Conservation (phyloP, 768 basidiomycete genomes). For the Boletus speciosus region DNA sequence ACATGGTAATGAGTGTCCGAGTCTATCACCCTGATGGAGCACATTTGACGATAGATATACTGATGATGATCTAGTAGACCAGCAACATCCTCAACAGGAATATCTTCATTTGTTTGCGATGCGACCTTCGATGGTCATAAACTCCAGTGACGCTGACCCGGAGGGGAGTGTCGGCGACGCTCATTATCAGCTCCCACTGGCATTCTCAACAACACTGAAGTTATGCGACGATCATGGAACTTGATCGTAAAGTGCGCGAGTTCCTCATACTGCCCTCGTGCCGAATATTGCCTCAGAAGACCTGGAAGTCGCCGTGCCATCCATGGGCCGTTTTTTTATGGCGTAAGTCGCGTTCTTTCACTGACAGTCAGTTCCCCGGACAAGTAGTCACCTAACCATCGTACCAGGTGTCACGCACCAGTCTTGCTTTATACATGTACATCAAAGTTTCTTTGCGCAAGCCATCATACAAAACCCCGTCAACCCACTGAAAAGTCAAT, state of each 20-base stretch:
- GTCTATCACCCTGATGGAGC: neutral
- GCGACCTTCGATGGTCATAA: too few species aligned
- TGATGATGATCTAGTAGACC: neutral
- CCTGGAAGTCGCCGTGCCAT: constrained; percentile 14
- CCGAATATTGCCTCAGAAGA: constrained; percentile 13
- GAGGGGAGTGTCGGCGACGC: too few species aligned
- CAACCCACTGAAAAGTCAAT: constrained; percentile 64
- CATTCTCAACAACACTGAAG: constrained; percentile 17
- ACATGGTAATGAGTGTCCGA: neutral
- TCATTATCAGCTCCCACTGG: too few species aligned
- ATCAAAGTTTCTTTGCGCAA: constrained; percentile 67
- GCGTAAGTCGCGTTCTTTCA: too few species aligned
- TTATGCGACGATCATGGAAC: constrained; percentile 62
- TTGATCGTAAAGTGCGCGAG: constrained; percentile 66
- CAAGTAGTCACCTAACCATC: too few species aligned
- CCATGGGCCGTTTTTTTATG: constrained; percentile 20
- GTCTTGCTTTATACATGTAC: constrained; percentile 55
- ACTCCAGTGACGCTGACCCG: too few species aligned
- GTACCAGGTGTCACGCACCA: constrained; percentile 12
- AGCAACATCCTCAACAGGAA: neutral
- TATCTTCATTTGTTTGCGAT: neutral
- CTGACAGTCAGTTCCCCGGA: too few species aligned
- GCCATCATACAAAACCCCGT: constrained; percentile 64
- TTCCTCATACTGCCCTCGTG: constrained; percentile 42
- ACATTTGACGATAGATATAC: too few species aligned